Percentiles rank a stretch among this genome's conserved stretches.
Evolutionary conservation across 1,139 yeast species (phyloP).

Genomic region (Yamadazyma triangularis): DNA sequence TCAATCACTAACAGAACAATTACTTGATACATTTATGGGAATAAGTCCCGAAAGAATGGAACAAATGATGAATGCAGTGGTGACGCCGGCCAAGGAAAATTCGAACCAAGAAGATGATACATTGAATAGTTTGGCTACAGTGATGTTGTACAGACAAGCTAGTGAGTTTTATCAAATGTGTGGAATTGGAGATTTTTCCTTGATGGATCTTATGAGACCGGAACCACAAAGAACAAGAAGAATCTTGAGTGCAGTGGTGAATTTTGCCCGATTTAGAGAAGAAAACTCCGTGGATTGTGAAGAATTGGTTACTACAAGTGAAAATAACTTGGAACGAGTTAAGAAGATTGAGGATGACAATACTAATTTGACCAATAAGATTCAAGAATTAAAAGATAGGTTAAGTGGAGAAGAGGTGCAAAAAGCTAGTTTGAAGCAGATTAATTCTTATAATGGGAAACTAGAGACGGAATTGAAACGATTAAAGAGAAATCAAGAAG

Average conservation of each 20-base stretch:
- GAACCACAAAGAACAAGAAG: slow-evolving; percentile 62
- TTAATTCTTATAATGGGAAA: slow-evolving; percentile 52
- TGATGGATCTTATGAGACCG: slow-evolving; percentile 64
- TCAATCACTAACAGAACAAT: slow-evolving; percentile 60
- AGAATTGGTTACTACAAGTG: slow-evolving; percentile 53
- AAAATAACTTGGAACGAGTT: slow-evolving; percentile 40
- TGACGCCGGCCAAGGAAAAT: slow-evolving; percentile 3
- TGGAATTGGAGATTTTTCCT: slow-evolving; percentile 73
- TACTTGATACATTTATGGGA: slow-evolving; percentile 67
- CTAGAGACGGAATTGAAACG: slow-evolving; percentile 61
- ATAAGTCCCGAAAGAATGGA: slow-evolving; percentile 46
- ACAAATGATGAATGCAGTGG: slow-evolving; percentile 9
- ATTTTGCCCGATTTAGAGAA: slow-evolving; percentile 81
- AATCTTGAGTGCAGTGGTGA: slow-evolving; percentile 76
- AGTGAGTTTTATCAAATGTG: slow-evolving; percentile 62
- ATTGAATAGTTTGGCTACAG: slow-evolving; percentile 35
- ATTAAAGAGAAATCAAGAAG: slow-evolving; percentile 62
- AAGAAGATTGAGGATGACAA: slow-evolving; percentile 30
- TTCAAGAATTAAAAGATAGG: slow-evolving; percentile 28
- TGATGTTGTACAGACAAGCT: slow-evolving; percentile 57
- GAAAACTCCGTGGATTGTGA: slow-evolving; percentile 70
- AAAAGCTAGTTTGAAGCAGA: slow-evolving; percentile 37
- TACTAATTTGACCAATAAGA: slow-evolving; percentile 36
- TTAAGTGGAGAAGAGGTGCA: slow-evolving; percentile 7
- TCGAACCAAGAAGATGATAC: slow-evolving; percentile 16